A percentile compares a stretch with the other conserved stretches of the same genome.
These are phyloP conservation scores for Cyclotella baltica DNA, from an alignment of 108 stramenopile species.

Conservation along the genomic window DNA sequence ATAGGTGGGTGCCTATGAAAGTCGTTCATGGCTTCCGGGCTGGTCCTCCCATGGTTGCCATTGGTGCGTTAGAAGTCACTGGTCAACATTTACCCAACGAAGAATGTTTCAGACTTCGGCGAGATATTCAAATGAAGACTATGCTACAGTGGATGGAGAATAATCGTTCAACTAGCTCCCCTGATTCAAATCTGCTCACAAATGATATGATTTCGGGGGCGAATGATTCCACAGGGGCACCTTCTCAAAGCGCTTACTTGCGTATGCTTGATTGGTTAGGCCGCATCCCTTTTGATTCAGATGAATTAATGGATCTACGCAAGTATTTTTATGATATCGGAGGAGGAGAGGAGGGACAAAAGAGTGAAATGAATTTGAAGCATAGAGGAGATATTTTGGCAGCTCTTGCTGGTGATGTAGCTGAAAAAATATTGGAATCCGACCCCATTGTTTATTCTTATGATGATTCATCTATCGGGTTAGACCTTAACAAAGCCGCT, in stretches of 20 bases:
- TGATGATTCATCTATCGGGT: slow-evolving; percentile 64
- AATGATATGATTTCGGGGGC: slow-evolving; percentile 68
- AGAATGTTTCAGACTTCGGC: slow-evolving; percentile 85
- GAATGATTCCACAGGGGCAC: slow-evolving; percentile 72
- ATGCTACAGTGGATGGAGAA: slow-evolving; percentile 85
- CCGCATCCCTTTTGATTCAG: slow-evolving; percentile 90
- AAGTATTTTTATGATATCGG: slow-evolving; percentile 85
- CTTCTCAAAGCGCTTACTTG: slow-evolving; percentile 85
- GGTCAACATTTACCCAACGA: slow-evolving; percentile 80
- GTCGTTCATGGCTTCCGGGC: slow-evolving; percentile 79
- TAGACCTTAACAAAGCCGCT: slow-evolving; percentile 60
- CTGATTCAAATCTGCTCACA: slow-evolving; percentile 58
- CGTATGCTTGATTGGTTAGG: slow-evolving; percentile 87
- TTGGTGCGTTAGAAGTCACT: slow-evolving; percentile 74
- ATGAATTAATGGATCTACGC: slow-evolving; percentile 79
- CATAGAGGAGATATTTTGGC: slow-evolving; percentile 87
- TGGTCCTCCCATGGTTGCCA: slow-evolving; percentile 88
- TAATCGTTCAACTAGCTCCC: slow-evolving; percentile 56
- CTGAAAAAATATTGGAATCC: slow-evolving; percentile 81
- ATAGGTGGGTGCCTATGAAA: slow-evolving; percentile 92
- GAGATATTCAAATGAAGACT: slow-evolving; percentile 90
- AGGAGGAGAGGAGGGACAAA: slow-evolving; percentile 69
- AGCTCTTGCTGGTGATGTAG: slow-evolving; percentile 81
- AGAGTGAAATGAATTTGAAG: slow-evolving; percentile 81
- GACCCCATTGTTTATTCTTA: slow-evolving; percentile 49